These are phyloP conservation scores for Geranomyces michiganensis DNA, from an alignment of 192 early-diverging fungal species.

Conservation along the genomic window DNA sequence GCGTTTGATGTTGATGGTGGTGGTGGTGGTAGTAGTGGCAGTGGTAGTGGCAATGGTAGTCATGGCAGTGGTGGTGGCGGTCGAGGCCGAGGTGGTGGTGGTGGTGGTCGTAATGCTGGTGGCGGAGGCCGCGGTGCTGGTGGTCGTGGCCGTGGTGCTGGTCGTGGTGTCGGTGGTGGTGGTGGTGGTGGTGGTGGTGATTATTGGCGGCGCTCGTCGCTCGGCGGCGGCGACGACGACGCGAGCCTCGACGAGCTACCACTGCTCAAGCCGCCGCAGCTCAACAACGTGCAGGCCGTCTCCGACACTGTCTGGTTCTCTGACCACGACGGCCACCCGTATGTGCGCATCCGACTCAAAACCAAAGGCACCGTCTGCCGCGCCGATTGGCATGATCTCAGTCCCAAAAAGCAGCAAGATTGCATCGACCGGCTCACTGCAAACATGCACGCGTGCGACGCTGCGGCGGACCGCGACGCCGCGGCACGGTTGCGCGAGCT, in stretches of 20 bases:
- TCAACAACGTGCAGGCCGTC: conserved; percentile 29
- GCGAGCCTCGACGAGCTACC: conserved; percentile 17
- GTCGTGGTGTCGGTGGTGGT: no score
- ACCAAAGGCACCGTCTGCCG: conserved; percentile 29
- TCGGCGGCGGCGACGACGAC: no score
- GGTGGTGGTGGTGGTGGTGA: no score
- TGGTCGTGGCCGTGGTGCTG: no score
- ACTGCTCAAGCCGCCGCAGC: conserved; percentile 24
- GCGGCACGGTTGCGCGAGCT: conserved; percentile 5
- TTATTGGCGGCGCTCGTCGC: neutral
- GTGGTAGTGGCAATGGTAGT: no score
- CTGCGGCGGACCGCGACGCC: neutral
- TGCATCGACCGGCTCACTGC: conserved; percentile 19
- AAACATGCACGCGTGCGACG: neutral
- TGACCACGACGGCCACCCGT: conserved; percentile 16
- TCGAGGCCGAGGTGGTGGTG: no score
- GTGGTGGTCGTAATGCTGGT: no score
- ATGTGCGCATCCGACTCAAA: conserved; percentile 27
- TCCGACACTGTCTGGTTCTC: conserved; percentile 29
- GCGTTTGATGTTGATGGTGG: no score
- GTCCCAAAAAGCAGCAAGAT: conserved; percentile 27
- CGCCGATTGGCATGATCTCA: conserved; percentile 26
- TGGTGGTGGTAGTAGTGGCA: no score
- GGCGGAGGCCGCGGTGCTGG: no score
- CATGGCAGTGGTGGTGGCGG: no score